phyloP scores from a whole-genome alignment of 805 yeast genomes.

The Candida endomychidarum region DNA sequence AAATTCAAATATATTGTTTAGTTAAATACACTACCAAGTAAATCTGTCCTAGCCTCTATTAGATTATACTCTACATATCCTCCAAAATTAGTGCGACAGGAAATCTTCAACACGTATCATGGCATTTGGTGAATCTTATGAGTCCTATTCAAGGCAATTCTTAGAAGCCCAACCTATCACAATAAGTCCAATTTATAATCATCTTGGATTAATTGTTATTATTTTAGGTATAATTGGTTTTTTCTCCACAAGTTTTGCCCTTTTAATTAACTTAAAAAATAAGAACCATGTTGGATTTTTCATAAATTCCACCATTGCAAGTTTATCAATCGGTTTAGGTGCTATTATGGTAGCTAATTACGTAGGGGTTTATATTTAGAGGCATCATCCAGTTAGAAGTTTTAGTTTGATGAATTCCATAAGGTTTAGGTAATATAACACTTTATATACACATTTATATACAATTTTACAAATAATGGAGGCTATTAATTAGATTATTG shows the following conservation, averaged over 20 bases:
- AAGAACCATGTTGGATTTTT: slow-evolving; percentile 25
- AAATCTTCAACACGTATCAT: slow-evolving; percentile 9
- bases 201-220: slow-evolving; percentile 20
- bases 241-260: slow-evolving; percentile 27
- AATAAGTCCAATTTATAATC: slow-evolving; percentile 17
- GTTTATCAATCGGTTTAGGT: slow-evolving; percentile 38
- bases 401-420: no score
- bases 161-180: slow-evolving; percentile 24
- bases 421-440: not conserved
- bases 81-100: not conserved
- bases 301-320: slow-evolving; percentile 33
- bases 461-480: no score
- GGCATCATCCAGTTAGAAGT: slow-evolving; percentile 3
- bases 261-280: slow-evolving; percentile 29
- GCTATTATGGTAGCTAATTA: slow-evolving; percentile 38
- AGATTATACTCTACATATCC: not conserved
- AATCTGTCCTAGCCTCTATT: no score
- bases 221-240: slow-evolving; percentile 28
- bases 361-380: slow-evolving; percentile 43
- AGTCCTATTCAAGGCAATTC: slow-evolving; percentile 23
- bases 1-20: no score
- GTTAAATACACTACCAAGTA: no score
- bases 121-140: slow-evolving; percentile 28
- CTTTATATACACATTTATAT: no score
- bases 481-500: no score